phyloP scores from a whole-genome alignment of 2,329 filamentous ascomycete genomes.

The Alternaria sp. region DNA sequence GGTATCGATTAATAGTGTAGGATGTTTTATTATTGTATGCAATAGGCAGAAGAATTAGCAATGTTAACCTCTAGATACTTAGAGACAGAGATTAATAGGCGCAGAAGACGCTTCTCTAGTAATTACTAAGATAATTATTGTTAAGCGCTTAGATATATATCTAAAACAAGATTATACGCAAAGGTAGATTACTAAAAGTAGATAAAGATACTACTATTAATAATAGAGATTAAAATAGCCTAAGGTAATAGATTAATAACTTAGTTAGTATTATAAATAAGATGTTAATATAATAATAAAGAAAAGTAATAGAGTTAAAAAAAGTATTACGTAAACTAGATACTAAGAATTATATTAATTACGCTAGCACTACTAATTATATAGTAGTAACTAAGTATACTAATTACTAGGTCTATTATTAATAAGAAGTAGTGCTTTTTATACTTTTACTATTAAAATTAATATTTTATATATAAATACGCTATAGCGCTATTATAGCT shows the following conservation, averaged over 20 bases:
- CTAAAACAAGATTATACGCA: fast-evolving
- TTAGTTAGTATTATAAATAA: neutral
- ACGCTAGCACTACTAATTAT: neutral
- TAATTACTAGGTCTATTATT: neutral
- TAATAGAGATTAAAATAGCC: neutral
- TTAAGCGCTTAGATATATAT: neutral
- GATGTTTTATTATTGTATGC: neutral
- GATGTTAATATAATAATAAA: neutral
- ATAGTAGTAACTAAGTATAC: neutral
- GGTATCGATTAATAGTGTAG: neutral
- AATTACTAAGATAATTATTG: neutral
- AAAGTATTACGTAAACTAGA: neutral
- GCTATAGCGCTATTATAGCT: neutral
- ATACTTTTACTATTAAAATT: neutral
- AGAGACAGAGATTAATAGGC: neutral
- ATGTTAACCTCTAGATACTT: neutral
- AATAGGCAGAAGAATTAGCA: neutral
- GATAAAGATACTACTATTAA: neutral
- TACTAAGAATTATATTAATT: neutral
- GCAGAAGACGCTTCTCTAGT: neutral
- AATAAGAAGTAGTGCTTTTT: fast-evolving
- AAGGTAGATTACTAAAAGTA: neutral
- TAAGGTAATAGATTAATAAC: neutral
- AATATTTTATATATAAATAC: neutral
- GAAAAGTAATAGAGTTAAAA: neutral